Evolutionary conservation across 441 rosid genomes (phyloP), one percentile per base, ranked within the genome.

Genomic region (Euphorbia celastroides): DNA sequence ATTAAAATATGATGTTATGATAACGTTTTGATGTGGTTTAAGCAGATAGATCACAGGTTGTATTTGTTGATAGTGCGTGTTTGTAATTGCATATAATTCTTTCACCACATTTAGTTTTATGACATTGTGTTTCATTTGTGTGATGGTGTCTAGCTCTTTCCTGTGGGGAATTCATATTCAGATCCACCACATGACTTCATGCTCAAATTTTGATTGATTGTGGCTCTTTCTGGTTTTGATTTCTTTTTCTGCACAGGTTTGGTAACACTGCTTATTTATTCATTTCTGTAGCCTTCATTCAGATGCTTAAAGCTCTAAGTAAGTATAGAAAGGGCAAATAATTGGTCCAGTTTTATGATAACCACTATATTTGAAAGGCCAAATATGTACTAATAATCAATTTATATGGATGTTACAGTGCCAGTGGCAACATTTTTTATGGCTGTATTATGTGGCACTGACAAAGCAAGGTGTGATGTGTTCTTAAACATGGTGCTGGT

Each of bases 241-340:
- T 60, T 66, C 50, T 46, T n/a, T n/a, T n/a, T 64, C 42, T 52
- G 52, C 66, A 54, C 90, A 93, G 98, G 98, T 93, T 93, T 82
- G 98, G 98, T 44, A 93, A 91, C 78, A 93, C 99, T 68, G 97
- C 99, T 52, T 93, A 93, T 72, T 84, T 93, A 79, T 89, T 85
- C 80, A 94, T 92, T 62, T 94, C 96, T 11, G 97, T 91, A 71
- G 99, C 99, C 79, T 93, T 93, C 78, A 93, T 91, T 75, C 99
- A 93, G 87, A 94, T 94, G 99, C 98, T 94, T 54, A 94, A 94
- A 82, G 99, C 99, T 72, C 74, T 94, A 73, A 94, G 99, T 94
- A 92, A 73, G 98, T 74, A 60, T 57, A 20, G 17, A 66, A 72
- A 74, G 58, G 65, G 42, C 60, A 62, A 28, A n/a, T 68, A 41